A percentile compares a stretch with the other conserved stretches of the same genome.
These are phyloP conservation scores for Candida patagonica DNA, from an alignment of 805 yeast species.

Conservation along the genomic window DNA sequence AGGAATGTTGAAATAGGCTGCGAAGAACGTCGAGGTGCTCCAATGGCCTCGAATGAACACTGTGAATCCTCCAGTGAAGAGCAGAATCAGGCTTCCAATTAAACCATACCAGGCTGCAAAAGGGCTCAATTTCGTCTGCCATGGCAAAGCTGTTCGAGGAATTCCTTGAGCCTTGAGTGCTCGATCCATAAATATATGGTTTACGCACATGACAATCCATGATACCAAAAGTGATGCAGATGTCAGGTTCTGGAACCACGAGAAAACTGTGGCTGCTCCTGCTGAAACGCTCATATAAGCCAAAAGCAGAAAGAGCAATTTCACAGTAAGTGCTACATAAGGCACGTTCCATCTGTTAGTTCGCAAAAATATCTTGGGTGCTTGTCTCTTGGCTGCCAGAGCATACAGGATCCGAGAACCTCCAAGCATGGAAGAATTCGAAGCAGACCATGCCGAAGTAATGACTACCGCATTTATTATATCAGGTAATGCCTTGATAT, in stretches of 20 bases:
- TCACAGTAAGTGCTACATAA: constrained; percentile 41
- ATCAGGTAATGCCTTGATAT: constrained; percentile 59
- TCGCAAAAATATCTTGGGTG: constrained; percentile 57
- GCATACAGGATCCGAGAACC: constrained; percentile 71
- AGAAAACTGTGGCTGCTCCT: constrained; percentile 48
- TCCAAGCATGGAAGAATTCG: constrained; percentile 69
- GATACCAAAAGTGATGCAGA: constrained; percentile 42
- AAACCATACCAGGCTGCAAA: constrained; percentile 9
- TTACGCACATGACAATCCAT: constrained; percentile 43
- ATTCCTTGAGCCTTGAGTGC: constrained; percentile 32
- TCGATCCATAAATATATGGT: constrained; percentile 40
- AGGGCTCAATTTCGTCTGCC: constrained; percentile 33
- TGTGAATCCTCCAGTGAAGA: constrained; percentile 52
- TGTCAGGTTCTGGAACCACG: constrained; percentile 29
- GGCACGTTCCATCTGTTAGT: constrained; percentile 70
- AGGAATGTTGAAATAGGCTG: constrained; percentile 59
- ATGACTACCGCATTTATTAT: constrained; percentile 71
- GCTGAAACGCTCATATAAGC: constrained; percentile 63
- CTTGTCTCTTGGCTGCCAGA: constrained; percentile 61
- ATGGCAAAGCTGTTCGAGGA: constrained; percentile 38
- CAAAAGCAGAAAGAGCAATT: constrained; percentile 47
- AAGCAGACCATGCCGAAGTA: constrained; percentile 70
- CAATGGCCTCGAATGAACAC: constrained; percentile 58
- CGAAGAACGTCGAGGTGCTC: constrained; percentile 51
- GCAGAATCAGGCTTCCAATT: constrained; percentile 29